These are phyloP conservation scores for Boletus rubescentipes DNA, from an alignment of 768 basidiomycete genomes.

Conservation along the genomic window DNA sequence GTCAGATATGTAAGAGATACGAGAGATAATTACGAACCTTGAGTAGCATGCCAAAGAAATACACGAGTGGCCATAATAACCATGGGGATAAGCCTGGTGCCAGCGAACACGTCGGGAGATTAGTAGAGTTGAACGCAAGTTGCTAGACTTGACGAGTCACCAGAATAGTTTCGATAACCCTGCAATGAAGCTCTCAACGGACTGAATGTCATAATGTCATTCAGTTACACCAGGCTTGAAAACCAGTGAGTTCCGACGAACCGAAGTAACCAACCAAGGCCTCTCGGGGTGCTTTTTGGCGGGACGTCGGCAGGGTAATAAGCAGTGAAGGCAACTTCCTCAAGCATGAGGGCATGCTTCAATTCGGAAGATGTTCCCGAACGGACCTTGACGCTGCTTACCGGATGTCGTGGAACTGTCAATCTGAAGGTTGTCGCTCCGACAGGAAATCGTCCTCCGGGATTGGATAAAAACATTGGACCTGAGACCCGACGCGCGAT, in stretches of 20 bases:
- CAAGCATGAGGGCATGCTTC: constrained; percentile 49
- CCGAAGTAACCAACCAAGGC: constrained; percentile 60
- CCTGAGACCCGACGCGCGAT: not conserved
- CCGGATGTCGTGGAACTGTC: constrained; percentile 38
- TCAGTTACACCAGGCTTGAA: constrained; percentile 4
- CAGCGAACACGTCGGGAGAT: not conserved
- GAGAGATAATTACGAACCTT: constrained; percentile 37
- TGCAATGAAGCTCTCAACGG: constrained; percentile 45
- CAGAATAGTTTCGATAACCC: constrained; percentile 52
- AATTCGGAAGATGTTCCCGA: constrained; percentile 17
- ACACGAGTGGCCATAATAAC: constrained; percentile 45
- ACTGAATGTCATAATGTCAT: constrained; percentile 10
- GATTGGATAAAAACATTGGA: constrained; percentile 42
- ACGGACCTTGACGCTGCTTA: constrained; percentile 44
- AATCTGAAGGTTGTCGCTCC: constrained; percentile 58
- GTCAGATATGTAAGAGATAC: not conserved
- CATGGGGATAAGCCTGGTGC: constrained; percentile 28
- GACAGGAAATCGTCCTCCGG: constrained; percentile 51
- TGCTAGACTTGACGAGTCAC: constrained; percentile 28
- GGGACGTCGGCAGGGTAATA: constrained; percentile 59
- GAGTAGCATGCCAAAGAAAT: constrained; percentile 49
- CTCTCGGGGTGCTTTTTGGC: constrained; percentile 32
- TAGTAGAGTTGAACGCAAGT: not conserved
- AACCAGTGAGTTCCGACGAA: constrained; percentile 26
- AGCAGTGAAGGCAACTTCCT: constrained; percentile 63